These are phyloP conservation scores for Osmanthus fragrans DNA, from an alignment of 257 asterid species.

Conservation along the genomic window DNA sequence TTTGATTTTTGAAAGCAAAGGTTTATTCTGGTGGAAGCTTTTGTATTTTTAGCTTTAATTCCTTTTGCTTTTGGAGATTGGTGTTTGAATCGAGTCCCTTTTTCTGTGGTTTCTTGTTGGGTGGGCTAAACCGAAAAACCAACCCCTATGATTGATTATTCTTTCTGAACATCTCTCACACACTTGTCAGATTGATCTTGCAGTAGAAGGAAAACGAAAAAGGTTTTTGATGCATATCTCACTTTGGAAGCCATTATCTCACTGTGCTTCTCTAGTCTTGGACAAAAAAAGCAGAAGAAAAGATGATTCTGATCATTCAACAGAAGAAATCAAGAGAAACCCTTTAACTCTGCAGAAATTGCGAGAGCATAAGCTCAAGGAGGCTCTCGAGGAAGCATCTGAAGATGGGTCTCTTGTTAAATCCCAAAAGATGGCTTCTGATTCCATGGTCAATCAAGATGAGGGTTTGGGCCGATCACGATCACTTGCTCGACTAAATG, in stretches of 20 bases:
- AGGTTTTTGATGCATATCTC: constrained; percentile 37
- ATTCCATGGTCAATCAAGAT: too few relatives aligned
- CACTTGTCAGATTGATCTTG: neutral
- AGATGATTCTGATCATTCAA: neutral
- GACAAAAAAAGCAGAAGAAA: too few relatives aligned
- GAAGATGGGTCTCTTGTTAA: constrained; percentile 31
- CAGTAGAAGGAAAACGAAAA: neutral
- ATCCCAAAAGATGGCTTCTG: too few relatives aligned
- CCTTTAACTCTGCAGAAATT: constrained; percentile 14
- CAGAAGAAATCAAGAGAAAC: constrained; percentile 18
- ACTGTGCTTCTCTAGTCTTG: constrained; percentile 29
- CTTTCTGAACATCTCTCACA: neutral
- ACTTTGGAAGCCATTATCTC: constrained; percentile 37
- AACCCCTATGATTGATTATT: too few relatives aligned
- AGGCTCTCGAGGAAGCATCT: constrained; percentile 39
- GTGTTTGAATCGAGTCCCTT: neutral
- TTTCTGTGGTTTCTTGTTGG: neutral
- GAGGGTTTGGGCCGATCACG: constrained; percentile 12
- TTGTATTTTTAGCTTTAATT: neutral
- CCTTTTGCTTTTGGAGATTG: neutral
- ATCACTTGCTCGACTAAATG: constrained; percentile 31
- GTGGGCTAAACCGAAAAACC: neutral
- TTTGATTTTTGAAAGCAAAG: neutral
- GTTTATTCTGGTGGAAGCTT: neutral
- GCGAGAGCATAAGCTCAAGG: constrained; percentile 31